Conservation (phyloP, 2,329 filamentous ascomycete species). For the Hysterium pulicare region DNA sequence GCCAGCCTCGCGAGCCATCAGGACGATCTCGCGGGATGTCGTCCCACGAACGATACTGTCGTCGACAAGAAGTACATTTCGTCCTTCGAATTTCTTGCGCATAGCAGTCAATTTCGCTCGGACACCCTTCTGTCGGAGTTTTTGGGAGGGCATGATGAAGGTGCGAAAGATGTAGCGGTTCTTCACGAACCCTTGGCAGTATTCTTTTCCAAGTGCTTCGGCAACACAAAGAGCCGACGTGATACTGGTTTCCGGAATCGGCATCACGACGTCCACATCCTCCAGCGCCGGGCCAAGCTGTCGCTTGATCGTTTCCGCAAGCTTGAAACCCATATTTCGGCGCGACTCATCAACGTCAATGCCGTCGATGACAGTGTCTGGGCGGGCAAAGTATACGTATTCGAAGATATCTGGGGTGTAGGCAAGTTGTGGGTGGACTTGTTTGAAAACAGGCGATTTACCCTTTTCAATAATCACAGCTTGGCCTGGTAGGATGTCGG, state of each 20-base stretch:
- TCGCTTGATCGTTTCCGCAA: conserved; percentile 69
- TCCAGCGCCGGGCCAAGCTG: conserved; percentile 66
- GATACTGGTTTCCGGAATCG: conserved; percentile 79
- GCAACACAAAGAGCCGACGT: conserved; percentile 75
- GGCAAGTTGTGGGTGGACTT: conserved; percentile 64
- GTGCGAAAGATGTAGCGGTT: conserved; percentile 87
- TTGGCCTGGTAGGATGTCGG: conserved; percentile 77
- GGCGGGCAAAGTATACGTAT: conserved; percentile 82
- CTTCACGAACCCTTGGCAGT: conserved; percentile 80
- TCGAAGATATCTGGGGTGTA: conserved; percentile 88
- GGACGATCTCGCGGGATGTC: conserved; percentile 73
- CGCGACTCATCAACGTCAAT: conserved; percentile 82
- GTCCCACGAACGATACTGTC: conserved; percentile 88
- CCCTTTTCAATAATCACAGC: conserved; percentile 84
- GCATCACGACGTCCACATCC: conserved; percentile 81
- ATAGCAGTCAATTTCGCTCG: conserved; percentile 88
- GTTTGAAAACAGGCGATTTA: conserved; percentile 66
- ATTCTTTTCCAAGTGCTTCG: conserved; percentile 71
- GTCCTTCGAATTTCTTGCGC: conserved; percentile 75
- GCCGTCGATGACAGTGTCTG: conserved; percentile 79
- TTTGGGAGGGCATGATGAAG: conserved; percentile 83
- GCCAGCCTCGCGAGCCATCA: conserved; percentile 80
- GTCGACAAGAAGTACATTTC: conserved; percentile 79
- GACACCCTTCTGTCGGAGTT: conserved; percentile 77
- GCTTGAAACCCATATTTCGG: conserved; percentile 79